phyloP scores from a whole-genome alignment of 345 rosid species.

The Dipteronia sinensis region DNA sequence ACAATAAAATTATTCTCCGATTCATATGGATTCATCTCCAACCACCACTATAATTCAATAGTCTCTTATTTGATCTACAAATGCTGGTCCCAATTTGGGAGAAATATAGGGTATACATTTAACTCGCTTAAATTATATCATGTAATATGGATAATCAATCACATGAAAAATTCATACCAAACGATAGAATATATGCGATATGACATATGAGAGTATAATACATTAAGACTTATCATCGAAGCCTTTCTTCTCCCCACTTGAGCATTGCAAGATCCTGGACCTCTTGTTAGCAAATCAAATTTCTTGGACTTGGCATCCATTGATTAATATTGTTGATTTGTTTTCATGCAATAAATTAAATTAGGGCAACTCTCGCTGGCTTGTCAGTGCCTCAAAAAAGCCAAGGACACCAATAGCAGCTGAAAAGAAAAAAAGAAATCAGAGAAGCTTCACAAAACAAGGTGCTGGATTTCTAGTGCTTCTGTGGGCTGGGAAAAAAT shows the following conservation, averaged over 20 bases:
- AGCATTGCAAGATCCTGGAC: background rate
- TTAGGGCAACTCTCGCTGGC: background rate
- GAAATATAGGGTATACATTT: no score
- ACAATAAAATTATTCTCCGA: background rate
- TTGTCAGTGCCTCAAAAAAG: conserved; percentile 15
- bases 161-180: no score
- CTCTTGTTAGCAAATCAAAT: background rate
- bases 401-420: conserved; percentile 17
- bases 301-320: background rate
- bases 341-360: conserved; percentile 17
- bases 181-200: no score
- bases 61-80: background rate
- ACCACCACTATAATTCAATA: no score
- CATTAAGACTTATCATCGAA: no score
- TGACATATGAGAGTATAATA: no score
- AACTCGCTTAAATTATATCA: no score
- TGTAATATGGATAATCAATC: no score
- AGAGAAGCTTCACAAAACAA: conserved; percentile 23
- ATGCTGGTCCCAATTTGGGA: no score
- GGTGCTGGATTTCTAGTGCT: conserved; percentile 23
- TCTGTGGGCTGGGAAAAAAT: conserved; percentile 32
- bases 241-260: no score
- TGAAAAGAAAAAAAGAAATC: background rate
- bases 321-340: no score
- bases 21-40: background rate